These are phyloP conservation scores for Abelmoschus esculentus DNA, from an alignment of 345 rosid species.

Conservation along the genomic window DNA sequence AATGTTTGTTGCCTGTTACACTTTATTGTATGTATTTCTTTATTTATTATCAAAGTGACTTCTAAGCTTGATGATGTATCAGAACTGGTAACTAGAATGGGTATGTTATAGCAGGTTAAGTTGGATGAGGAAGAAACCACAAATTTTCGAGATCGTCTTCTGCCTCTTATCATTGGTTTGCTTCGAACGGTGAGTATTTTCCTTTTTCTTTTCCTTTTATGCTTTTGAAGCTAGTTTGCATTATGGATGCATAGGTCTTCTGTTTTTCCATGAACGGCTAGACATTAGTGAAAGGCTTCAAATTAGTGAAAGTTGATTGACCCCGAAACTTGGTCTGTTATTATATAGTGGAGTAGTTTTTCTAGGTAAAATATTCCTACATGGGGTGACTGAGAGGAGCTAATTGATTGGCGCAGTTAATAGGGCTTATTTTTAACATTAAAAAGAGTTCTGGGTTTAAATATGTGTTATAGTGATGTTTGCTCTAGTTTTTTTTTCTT, in stretches of 20 bases:
- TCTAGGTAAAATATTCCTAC: background rate
- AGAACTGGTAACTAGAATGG: conserved; percentile 11
- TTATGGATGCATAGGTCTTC: background rate
- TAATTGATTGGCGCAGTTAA: background rate
- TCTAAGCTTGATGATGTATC: conserved; percentile 5
- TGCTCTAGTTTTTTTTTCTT: background rate
- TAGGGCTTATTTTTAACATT: background rate
- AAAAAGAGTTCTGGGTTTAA: too few relatives aligned
- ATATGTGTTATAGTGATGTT: too few relatives aligned
- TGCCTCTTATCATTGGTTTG: conserved; percentile 73
- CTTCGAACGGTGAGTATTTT: conserved; percentile 65
- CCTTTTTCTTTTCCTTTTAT: background rate
- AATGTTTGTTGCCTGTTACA: background rate
- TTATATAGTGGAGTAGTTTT: background rate
- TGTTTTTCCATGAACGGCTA: too few relatives aligned
- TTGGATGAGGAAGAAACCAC: conserved; percentile 59
- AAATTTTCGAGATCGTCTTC: conserved; percentile 59
- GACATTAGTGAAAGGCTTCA: too few relatives aligned
- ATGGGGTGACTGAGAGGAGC: background rate
- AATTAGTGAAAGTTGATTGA: too few relatives aligned
- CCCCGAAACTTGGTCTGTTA: background rate
- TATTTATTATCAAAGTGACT: background rate
- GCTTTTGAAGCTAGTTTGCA: background rate
- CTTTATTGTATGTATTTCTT: background rate
- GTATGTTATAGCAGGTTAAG: conserved; percentile 35